Evolutionary conservation across 805 yeast species (phyloP), one percentile per base, ranked within the genome.

Genomic region (Debaryomyces prosopidis): DNA sequence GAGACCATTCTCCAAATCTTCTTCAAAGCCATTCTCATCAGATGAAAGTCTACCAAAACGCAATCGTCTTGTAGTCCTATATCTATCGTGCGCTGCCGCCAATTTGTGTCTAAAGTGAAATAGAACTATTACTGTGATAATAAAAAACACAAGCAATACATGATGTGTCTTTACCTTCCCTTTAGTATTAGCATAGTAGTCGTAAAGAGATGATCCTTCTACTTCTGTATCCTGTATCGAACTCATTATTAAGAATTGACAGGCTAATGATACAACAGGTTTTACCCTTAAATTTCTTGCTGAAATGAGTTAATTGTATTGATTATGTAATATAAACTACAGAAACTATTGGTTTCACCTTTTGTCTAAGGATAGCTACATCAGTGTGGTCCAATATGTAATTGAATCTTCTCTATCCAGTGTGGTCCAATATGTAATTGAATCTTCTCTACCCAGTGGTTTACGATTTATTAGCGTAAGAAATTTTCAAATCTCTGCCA

Each of bases 401-500:
- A 23, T 23, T 23, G 9, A 23, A 23, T 7, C 26, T 23, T 23
- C 26, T 23, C 26, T 23, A 10, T 4, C 9, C 26, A 23, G 16
- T 2, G 8, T n/a, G n/a, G 26, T 23, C 26, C 26, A 10, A 23
- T 23, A 23, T 23, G 9, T 23, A 23, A 23, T 23, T 23, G 9
- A 23, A 23, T 7, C 26, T 23, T 23, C 26, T 23, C 26, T 23
- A 10, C 5, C 9, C 26, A 23, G 16, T 2, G 8, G 16, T 30
- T 30, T 11, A 30, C 16, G 12, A 12, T 30, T 30, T 53, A 46
- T 70, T 68, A 14, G 91, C 97, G 65, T 76, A 91, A 1, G 90
- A 71, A 32, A 92, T 78, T 19, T 66, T 72, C 53, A 91, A 70
- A 50, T 79, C 81, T 57, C 96, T 82, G 35, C 85, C 88, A 55